Conservation (phyloP, 768 basidiomycete species). For the Hericium alpestre region DNA sequence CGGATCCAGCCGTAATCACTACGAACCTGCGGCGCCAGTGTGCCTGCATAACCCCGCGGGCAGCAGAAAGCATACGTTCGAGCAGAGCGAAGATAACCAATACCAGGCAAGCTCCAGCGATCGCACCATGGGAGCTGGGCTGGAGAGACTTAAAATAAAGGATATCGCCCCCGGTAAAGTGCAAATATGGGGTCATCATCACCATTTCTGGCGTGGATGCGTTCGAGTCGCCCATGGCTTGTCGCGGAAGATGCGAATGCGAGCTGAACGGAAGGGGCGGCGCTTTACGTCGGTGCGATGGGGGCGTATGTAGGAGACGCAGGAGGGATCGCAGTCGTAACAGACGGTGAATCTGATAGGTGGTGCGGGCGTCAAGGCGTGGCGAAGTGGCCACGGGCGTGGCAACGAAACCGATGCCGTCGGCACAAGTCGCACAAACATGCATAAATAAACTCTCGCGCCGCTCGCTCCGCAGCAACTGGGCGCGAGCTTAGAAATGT, state of each 20-base stretch:
- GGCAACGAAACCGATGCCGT: too few species aligned
- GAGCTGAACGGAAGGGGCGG: neutral
- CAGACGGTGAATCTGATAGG: too few species aligned
- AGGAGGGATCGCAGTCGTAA: neutral
- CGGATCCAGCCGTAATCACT: neutral
- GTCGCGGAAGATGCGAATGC: neutral
- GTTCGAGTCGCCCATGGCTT: constrained; percentile 2
- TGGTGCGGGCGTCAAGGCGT: too few species aligned
- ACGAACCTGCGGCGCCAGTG: constrained; percentile 51
- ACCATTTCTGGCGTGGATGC: constrained; percentile 14
- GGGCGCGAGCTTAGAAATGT: too few species aligned
- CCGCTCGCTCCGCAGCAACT: too few species aligned
- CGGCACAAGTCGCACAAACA: too few species aligned
- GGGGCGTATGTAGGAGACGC: neutral
- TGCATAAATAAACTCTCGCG: too few species aligned
- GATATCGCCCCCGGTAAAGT: constrained; percentile 54
- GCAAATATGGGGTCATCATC: constrained; percentile 60
- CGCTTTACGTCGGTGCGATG: neutral
- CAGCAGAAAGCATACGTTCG: constrained; percentile 59
- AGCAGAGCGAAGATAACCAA: constrained; percentile 57
- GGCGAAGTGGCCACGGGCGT: too few species aligned
- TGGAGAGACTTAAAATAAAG: constrained; percentile 60
- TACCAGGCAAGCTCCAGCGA: constrained; percentile 66
- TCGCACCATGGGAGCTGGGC: constrained; percentile 58
- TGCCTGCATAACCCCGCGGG: constrained; percentile 39